Conservation (phyloP, 306 rosid genomes). For the Dryas alaskensis region DNA sequence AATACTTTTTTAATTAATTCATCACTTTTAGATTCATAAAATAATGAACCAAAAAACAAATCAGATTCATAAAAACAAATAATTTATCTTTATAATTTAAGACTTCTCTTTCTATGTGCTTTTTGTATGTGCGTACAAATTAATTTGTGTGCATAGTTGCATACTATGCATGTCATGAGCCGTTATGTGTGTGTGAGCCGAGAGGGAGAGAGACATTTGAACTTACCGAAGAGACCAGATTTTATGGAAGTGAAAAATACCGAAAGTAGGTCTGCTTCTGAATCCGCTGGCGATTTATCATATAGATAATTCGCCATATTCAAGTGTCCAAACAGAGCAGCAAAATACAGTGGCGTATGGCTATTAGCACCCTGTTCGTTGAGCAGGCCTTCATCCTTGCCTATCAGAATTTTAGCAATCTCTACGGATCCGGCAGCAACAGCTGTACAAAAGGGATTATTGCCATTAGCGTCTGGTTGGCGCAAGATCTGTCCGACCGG, state of each 20-base stretch:
- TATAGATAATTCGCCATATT: conserved; percentile 9
- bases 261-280: neutral
- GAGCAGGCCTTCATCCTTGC: neutral
- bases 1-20: too few species aligned
- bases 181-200: too few species aligned
- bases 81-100: too few species aligned
- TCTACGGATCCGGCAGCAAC: neutral
- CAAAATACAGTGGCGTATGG: neutral
- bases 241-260: neutral
- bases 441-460: neutral
- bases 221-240: neutral
- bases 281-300: too few species aligned
- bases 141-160: too few species aligned
- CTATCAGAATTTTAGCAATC: neutral
- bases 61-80: too few species aligned
- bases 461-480: neutral
- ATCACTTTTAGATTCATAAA: too few species aligned
- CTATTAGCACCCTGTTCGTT: neutral
- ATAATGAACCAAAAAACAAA: too few species aligned
- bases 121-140: too few species aligned
- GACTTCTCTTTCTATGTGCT: too few species aligned
- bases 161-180: too few species aligned
- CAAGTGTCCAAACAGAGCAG: neutral
- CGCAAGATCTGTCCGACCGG: neutral
- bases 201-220: too few species aligned